Base-by-base conservation (phyloP, 768 basidiomycete species). In the Udeniomyces megalosporus region DNA sequence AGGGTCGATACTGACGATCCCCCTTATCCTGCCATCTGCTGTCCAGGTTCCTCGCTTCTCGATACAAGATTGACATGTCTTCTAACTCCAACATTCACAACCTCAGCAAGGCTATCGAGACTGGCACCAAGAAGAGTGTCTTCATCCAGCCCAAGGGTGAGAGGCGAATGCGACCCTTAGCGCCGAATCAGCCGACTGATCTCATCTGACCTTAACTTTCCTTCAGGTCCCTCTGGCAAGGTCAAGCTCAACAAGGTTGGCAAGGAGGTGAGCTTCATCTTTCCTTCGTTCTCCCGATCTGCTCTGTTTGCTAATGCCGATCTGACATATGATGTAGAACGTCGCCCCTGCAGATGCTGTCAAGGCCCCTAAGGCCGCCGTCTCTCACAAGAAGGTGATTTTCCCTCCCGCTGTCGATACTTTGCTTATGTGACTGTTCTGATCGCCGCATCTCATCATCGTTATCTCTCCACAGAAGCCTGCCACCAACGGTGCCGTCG, bases 91-190 rank as follows among this genome's bases (percentile, higher is more conserved):
- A 91, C 75, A 80, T 77, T 69, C 81, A 80, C 49, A 84, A 87
- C 75, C 80, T 96, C 69, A 80, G 84, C 64, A 82, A 79, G 67
- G 89, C 91, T 59, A 84, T 97, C 71, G 76, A 80, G 58, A 76
- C 79, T n/a, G 90, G 92, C 59, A 81, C 80, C 38, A 85, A 90
- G 70, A 88, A 86, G 73, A 82, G 83, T 58, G 76, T 84, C 67
- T 92, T 97, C 73, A 76, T 82, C 29, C 79, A 93, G 42, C 92
- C 91, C 68, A 93, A 92, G 79, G 92, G 91, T 65, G 83, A 70
- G 69, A 66, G 66, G 24, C 24, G n/a, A n/a, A 59, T 53, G 28
- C 28, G 31, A 45, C 26, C 45, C 28, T 44, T 14, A 17, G 12
- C 8, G 44, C 38, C 24, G 55, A 44, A 26, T 17, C 44, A 15